A percentile compares a stretch with the other conserved stretches of the same genome.
These are phyloP conservation scores for Camptophora hylomeconis DNA, from an alignment of 2,329 filamentous ascomycete species.

Conservation along the genomic window DNA sequence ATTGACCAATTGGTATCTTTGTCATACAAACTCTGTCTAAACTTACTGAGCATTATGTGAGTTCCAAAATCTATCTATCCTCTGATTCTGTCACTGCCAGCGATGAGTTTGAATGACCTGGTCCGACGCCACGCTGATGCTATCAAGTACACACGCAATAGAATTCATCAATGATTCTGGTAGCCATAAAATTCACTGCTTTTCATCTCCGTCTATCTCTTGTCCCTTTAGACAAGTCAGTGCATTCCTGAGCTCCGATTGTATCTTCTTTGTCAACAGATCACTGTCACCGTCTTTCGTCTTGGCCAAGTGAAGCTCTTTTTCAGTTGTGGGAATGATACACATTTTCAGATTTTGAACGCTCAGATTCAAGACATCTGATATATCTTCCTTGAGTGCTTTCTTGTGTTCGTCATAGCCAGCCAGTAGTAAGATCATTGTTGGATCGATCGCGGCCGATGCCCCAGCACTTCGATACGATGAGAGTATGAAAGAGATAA, in stretches of 20 bases:
- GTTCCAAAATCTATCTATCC: no score
- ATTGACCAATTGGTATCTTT: no score
- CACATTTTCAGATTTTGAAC: constrained; percentile 40
- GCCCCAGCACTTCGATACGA: constrained; percentile 51
- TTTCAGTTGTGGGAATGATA: constrained; percentile 58
- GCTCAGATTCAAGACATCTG: constrained; percentile 41
- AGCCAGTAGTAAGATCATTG: constrained; percentile 53
- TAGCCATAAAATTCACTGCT: no score
- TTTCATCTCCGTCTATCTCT: constrained; percentile 21
- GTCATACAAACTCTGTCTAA: no score
- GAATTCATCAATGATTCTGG: no score
- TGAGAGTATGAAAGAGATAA: constrained; percentile 61
- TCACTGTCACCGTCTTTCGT: constrained; percentile 42
- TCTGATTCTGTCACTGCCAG: no score
- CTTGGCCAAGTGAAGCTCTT: constrained; percentile 51
- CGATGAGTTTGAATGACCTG: no score
- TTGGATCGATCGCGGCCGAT: constrained; percentile 43
- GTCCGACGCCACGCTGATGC: no score
- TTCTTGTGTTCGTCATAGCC: constrained; percentile 51
- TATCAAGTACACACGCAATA: no score
- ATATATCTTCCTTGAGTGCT: constrained; percentile 63
- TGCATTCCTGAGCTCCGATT: constrained; percentile 51
- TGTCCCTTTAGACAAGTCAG: constrained; percentile 28
- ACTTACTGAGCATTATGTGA: no score
- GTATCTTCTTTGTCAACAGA: constrained; percentile 61